phyloP scores from a whole-genome alignment of 305 asterid genomes.

The Ajuga reptans region DNA sequence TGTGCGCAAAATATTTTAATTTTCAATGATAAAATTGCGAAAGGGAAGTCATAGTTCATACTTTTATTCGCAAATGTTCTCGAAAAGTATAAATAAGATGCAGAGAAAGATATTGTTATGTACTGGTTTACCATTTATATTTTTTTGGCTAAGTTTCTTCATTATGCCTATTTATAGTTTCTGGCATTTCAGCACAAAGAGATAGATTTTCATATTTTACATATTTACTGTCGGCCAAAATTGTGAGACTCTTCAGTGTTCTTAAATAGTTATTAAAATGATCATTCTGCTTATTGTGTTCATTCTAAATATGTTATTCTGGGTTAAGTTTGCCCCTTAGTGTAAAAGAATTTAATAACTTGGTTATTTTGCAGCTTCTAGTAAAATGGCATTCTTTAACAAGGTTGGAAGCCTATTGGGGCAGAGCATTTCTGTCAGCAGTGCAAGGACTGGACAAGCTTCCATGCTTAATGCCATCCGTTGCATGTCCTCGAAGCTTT shows the following conservation, averaged over 20 bases:
- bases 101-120: not conserved
- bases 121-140: not conserved
- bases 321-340: not conserved
- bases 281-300: not conserved
- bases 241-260: not conserved
- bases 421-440: conserved; percentile 35
- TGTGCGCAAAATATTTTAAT: not conserved
- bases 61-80: not conserved
- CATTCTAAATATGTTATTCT: not conserved
- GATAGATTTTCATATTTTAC: not conserved
- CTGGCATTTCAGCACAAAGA: not conserved
- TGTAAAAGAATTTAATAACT: not conserved
- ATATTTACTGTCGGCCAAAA: not conserved
- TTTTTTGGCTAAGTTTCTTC: not conserved
- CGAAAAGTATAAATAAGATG: not conserved
- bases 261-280: not conserved
- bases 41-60: not conserved
- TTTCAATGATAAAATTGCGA: not conserved
- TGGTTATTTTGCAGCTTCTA: conserved; percentile 24
- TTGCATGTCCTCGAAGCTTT: conserved; percentile 70
- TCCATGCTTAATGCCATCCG: conserved; percentile 55
- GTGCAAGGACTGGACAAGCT: conserved; percentile 30
- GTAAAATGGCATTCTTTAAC: conserved; percentile 57
- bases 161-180: not conserved
- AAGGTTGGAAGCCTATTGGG: conserved; percentile 46